Percentiles rank a stretch among this genome's conserved stretches.
Evolutionary conservation across 176 grass and related monocot species (phyloP).

Genomic region (Oryza coarctata): DNA sequence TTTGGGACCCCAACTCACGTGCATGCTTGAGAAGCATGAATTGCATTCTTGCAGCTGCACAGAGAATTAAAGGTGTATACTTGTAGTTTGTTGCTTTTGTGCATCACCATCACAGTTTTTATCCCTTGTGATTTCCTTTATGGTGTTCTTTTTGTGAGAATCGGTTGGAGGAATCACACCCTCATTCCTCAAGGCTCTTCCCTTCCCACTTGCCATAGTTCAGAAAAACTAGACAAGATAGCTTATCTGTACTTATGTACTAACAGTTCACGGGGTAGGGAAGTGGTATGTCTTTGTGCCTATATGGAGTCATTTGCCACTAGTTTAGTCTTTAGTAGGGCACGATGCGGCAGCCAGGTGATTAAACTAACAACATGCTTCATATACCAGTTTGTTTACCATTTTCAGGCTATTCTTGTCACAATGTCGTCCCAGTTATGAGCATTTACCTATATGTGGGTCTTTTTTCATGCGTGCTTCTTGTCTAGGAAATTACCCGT

Average conservation of each 20-base stretch:
- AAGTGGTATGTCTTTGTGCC: neutral
- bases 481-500: neutral
- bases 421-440: neutral
- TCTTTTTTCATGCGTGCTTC: neutral
- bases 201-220: constrained; percentile 20
- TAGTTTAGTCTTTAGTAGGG: neutral
- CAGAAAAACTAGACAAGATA: neutral
- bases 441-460: neutral
- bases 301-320: neutral
- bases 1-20: constrained; percentile 37
- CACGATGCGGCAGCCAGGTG: neutral
- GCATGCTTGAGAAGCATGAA: constrained; percentile 22
- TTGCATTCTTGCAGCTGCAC: constrained; percentile 34
- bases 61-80: constrained; percentile 43
- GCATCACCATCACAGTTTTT: constrained; percentile 33
- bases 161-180: constrained; percentile 43
- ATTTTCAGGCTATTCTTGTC: neutral
- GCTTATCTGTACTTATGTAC: constrained; percentile 29
- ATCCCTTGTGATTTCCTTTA: constrained; percentile 28
- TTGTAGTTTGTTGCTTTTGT: constrained; percentile 40
- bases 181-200: neutral
- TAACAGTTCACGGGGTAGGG: constrained; percentile 34
- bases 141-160: constrained; percentile 47
- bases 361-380: neutral
- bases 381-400: neutral